Conservation (phyloP, 2,329 filamentous ascomycete species). For the Beauveria pseudobassiana region DNA sequence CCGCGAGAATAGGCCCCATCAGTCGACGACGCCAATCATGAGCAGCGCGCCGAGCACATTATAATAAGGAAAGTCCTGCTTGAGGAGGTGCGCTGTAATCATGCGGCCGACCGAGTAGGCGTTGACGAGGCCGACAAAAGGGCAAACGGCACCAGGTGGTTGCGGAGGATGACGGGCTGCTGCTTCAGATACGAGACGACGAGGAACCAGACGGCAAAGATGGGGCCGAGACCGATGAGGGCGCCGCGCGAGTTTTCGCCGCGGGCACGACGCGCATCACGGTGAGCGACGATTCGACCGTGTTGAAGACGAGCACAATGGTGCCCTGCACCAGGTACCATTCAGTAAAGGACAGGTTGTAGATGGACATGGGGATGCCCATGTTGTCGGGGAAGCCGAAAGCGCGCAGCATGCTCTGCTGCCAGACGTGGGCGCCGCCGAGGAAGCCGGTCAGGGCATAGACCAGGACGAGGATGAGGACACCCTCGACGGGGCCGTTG, state of each 20-base stretch:
- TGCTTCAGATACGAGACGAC: conserved; percentile 74
- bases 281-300: conserved; percentile 68
- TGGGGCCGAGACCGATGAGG: conserved; percentile 75
- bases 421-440: conserved; percentile 90
- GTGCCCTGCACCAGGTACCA: conserved; percentile 88
- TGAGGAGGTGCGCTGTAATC: conserved; percentile 88
- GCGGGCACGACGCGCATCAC: conserved; percentile 74
- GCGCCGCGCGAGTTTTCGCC: conserved; percentile 66
- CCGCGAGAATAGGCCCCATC: conserved; percentile 60
- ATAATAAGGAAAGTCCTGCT: conserved; percentile 80
- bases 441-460: conserved; percentile 78
- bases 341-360: conserved; percentile 78
- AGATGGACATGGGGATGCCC: conserved; percentile 63
- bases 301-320: conserved; percentile 78
- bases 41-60: conserved; percentile 80
- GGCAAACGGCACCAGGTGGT: conserved; percentile 82
- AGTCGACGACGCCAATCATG: conserved; percentile 71
- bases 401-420: conserved; percentile 67
- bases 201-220: conserved; percentile 69
- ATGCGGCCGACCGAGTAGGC: conserved; percentile 94
- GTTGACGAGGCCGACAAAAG: conserved; percentile 82
- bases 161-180: conserved; percentile 73
- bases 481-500: conserved; percentile 91
- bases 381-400: conserved; percentile 58
- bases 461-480: conserved; percentile 73